Conservation (phyloP, 768 basidiomycete genomes). For the Glaciozyma antarctica region DNA sequence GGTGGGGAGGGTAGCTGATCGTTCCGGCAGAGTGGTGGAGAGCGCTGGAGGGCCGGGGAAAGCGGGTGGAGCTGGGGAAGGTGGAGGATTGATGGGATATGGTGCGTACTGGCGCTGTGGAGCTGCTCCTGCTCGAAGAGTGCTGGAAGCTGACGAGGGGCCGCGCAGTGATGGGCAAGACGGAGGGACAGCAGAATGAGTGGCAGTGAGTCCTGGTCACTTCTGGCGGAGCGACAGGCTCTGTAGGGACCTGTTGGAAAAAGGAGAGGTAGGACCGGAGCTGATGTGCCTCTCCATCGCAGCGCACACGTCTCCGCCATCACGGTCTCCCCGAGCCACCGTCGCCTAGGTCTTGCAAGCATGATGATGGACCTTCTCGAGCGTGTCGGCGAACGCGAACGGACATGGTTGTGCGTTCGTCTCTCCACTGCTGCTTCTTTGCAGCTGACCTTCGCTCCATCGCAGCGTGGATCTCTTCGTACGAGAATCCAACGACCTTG, state of each 20-base stretch:
- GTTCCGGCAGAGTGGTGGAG: conserved; percentile 20
- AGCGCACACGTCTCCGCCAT: conserved; percentile 87
- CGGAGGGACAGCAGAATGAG: conserved; percentile 63
- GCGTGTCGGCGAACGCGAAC: conserved; percentile 65
- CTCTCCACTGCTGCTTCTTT: not conserved
- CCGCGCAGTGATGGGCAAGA: conserved; percentile 79
- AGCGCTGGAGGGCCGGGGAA: conserved; percentile 11
- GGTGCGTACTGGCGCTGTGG: conserved; percentile 46
- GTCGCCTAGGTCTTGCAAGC: conserved; percentile 73
- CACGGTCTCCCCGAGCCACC: conserved; percentile 87
- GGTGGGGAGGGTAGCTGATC: not conserved
- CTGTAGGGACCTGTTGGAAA: too few species aligned
- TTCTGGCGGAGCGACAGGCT: conserved; percentile 19
- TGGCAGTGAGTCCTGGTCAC: conserved; percentile 51
- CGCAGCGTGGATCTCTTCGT: conserved; percentile 96
- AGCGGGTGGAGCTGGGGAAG: conserved; percentile 21
- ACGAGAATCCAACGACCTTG: conserved; percentile 45
- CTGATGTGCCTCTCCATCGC: conserved; percentile 19
- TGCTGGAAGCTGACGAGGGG: not conserved
- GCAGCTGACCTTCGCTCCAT: conserved; percentile 27
- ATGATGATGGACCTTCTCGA: conserved; percentile 82
- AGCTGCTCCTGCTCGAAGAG: not conserved
- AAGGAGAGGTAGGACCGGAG: too few species aligned
- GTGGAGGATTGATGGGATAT: conserved; percentile 73
- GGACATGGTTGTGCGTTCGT: conserved; percentile 43